Percentiles rank a stretch among this genome's conserved stretches.
Conservation (phyloP, 108 stramenopile species). For the Pelagomonas calceolata region DNA sequence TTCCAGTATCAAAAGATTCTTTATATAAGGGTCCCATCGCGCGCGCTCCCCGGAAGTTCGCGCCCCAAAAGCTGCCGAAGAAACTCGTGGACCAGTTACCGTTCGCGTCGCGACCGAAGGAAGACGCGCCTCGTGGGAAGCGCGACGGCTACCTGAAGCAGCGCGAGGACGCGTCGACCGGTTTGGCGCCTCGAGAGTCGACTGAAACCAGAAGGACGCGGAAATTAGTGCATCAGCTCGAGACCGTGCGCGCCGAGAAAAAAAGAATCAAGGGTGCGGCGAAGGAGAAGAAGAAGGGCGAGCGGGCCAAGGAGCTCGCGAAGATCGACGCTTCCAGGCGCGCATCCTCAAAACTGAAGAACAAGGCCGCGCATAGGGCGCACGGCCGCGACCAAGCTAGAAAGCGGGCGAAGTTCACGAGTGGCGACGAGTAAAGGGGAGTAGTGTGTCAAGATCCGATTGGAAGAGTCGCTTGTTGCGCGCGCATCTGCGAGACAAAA, state of each 20-base stretch:
- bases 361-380: no score
- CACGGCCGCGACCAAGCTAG: no score
- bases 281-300: constrained; percentile 45
- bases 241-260: constrained; percentile 74
- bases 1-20: constrained; percentile 85
- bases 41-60: constrained; percentile 62
- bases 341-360: no score
- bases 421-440: no score
- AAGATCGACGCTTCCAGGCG: no score
- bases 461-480: no score
- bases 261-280: constrained; percentile 49
- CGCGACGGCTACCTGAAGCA: constrained; percentile 63
- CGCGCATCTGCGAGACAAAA: no score
- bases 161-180: constrained; percentile 36
- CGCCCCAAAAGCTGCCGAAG: constrained; percentile 68
- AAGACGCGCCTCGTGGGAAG: no score
- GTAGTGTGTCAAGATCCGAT: no score
- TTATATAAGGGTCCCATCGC: constrained; percentile 89
- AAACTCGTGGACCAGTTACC: constrained; percentile 79
- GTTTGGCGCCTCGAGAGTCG: constrained; percentile 50
- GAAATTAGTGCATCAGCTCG: constrained; percentile 65
- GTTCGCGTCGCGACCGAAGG: constrained; percentile 70
- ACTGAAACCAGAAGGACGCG: constrained; percentile 60
- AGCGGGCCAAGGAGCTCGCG: constrained; percentile 46
- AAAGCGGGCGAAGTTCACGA: no score